Conservation (phyloP, 1,284 basidiomycete species). For the Mycena sp. region DNA sequence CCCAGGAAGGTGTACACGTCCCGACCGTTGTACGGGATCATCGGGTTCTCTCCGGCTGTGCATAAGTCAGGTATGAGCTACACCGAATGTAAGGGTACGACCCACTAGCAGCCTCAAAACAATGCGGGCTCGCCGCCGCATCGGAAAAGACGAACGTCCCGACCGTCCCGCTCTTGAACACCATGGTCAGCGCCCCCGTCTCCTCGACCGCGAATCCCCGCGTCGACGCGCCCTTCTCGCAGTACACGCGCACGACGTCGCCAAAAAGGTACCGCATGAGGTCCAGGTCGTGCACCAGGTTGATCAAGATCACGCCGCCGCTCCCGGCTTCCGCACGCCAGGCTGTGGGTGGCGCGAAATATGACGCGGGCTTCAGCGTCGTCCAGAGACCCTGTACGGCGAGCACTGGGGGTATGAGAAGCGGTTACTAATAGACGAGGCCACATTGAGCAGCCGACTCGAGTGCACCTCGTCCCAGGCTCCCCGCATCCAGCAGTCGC, state of each 20-base stretch:
- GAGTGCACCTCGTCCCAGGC: slow-evolving; percentile 8
- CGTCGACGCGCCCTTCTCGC: slow-evolving; percentile 7
- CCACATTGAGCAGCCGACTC: not conserved
- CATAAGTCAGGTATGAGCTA: no score
- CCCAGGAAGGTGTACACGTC: slow-evolving; percentile 25
- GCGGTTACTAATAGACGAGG: no score
- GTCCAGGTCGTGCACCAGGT: slow-evolving; percentile 28
- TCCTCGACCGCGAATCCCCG: slow-evolving; percentile 22
- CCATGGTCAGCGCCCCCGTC: slow-evolving; percentile 22
- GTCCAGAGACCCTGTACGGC: slow-evolving; percentile 25
- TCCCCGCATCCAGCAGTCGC: slow-evolving; percentile 6
- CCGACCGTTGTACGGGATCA: slow-evolving; percentile 13
- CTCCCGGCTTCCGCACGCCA: slow-evolving; percentile 1
- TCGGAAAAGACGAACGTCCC: slow-evolving; percentile 30
- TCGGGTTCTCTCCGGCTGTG: slow-evolving; percentile 24
- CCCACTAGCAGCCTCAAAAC: slow-evolving; percentile 21
- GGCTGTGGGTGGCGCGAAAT: not conserved
- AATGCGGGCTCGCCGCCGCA: slow-evolving; percentile 14
- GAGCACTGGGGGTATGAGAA: slow-evolving; percentile 4
- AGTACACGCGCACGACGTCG: slow-evolving; percentile 18
- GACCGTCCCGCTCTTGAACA: slow-evolving; percentile 20
- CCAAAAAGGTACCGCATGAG: slow-evolving; percentile 23
- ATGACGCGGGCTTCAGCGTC: slow-evolving; percentile 6
- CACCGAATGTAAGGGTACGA: not conserved
- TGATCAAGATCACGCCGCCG: slow-evolving; percentile 26